phyloP scores from a whole-genome alignment of 2,329 filamentous ascomycete genomes.

The Pseudogymnoascus sp. region DNA sequence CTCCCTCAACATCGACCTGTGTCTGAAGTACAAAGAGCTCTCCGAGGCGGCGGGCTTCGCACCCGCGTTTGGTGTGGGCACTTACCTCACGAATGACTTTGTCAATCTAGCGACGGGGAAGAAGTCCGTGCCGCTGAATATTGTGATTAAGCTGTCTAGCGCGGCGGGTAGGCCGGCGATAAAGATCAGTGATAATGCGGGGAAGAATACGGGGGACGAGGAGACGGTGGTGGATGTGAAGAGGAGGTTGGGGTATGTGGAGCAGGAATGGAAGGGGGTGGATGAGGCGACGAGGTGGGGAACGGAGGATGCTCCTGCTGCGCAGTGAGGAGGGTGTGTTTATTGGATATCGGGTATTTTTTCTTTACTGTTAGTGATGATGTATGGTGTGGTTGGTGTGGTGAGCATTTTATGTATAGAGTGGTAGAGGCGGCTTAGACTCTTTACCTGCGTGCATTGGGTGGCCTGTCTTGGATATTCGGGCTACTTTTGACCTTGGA shows the following conservation, averaged over 20 bases:
- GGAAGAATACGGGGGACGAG: constrained; percentile 87
- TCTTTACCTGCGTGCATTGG: constrained; percentile 1
- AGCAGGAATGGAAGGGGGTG: constrained; percentile 74
- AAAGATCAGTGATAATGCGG: constrained; percentile 84
- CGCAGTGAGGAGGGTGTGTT: neutral
- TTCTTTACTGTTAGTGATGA: neutral
- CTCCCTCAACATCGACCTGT: constrained; percentile 83
- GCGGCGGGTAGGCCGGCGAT: constrained; percentile 75
- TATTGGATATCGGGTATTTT: neutral
- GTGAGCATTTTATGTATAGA: neutral
- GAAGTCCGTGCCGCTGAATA: constrained; percentile 89
- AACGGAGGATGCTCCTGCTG: constrained; percentile 33
- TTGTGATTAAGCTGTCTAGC: constrained; percentile 93
- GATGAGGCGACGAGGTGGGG: constrained; percentile 84
- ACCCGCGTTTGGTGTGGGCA: constrained; percentile 88
- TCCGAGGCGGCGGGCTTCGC: constrained; percentile 75
- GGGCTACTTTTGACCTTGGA: neutral
- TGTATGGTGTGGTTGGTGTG: neutral
- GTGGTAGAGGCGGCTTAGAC: neutral
- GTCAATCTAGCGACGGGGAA: constrained; percentile 60
- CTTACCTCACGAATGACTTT: constrained; percentile 94
- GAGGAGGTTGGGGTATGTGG: constrained; percentile 73
- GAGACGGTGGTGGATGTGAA: constrained; percentile 77
- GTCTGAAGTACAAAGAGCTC: constrained; percentile 79
- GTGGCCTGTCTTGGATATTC: neutral